phyloP scores from a whole-genome alignment of 1,284 basidiomycete genomes.

The Paramarasmius palmivorus region DNA sequence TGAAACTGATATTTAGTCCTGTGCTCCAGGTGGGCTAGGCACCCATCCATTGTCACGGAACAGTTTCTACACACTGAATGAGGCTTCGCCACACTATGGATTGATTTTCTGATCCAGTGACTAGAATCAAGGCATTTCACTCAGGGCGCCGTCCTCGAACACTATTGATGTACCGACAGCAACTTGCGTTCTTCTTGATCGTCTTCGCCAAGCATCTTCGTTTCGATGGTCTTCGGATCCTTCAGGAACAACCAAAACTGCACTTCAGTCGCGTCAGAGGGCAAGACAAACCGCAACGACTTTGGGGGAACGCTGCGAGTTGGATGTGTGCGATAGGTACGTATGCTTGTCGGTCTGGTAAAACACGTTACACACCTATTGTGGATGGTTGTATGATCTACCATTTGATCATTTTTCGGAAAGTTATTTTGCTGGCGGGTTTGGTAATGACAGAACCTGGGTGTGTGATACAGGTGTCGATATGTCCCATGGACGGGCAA shows the following conservation, averaged over 20 bases:
- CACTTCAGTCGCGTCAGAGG: slow-evolving; percentile 1
- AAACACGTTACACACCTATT: no score
- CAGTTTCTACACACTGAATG: neutral
- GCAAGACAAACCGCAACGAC: neutral
- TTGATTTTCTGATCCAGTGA: slow-evolving; percentile 12
- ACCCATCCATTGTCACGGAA: no score
- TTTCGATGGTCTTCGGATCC: slow-evolving; percentile 6
- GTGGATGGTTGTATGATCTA: no score
- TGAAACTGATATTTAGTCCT: no score
- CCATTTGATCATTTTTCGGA: no score
- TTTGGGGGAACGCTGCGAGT: neutral
- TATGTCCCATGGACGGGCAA: neutral
- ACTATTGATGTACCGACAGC: slow-evolving; percentile 3
- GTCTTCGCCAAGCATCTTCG: neutral
- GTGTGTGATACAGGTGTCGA: no score
- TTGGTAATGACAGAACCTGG: no score
- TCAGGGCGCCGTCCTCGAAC: neutral
- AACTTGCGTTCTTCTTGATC: neutral
- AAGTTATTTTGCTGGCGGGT: no score
- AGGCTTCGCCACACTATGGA: slow-evolving; percentile 3
- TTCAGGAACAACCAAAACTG: slow-evolving; percentile 9
- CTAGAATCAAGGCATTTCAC: slow-evolving; percentile 4
- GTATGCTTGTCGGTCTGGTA: no score
- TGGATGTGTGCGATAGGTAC: no score
- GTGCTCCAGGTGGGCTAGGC: no score